phyloP scores from a whole-genome alignment of 805 yeast genomes.

The Pichia paraexigua region DNA sequence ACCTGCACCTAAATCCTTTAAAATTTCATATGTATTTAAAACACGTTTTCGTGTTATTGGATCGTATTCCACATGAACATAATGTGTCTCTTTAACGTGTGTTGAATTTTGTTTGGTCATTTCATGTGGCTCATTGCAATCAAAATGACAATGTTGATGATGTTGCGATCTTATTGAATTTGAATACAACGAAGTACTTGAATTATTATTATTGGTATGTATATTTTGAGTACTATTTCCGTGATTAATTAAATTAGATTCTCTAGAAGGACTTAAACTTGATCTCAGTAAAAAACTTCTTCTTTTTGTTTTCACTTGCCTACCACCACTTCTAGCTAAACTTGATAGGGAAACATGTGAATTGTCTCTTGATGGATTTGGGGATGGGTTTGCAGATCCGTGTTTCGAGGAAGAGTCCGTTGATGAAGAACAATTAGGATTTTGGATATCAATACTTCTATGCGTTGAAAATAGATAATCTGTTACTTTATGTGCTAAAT shows the following conservation, averaged over 20 bases:
- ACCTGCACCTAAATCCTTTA: conserved; percentile 86
- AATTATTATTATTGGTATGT: conserved; percentile 3
- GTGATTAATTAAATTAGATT: neutral
- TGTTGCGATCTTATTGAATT: neutral
- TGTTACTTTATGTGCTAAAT: conserved; percentile 24
- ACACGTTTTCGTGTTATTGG: conserved; percentile 76
- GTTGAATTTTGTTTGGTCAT: neutral
- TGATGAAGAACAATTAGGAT: conserved; percentile 5
- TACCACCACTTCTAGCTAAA: conserved; percentile 11
- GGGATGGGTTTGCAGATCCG: conserved; percentile 11
- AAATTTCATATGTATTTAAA: conserved; percentile 82
- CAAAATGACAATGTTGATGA: conserved; percentile 1
- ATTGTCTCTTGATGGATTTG: conserved; percentile 17
- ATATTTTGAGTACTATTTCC: neutral
- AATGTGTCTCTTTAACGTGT: conserved; percentile 73
- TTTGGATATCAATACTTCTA: conserved; percentile 12
- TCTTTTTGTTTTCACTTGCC: conserved; percentile 6
- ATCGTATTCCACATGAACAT: conserved; percentile 77
- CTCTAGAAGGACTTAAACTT: conserved; percentile 8
- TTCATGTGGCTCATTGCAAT: neutral
- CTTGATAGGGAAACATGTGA: conserved; percentile 22
- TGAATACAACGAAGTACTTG: conserved; percentile 4
- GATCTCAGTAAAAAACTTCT: conserved; percentile 6
- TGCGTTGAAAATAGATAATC: conserved; percentile 19
- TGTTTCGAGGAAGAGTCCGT: conserved; percentile 2